Conservation (phyloP, 1,139 yeast genomes). For the Sugiyamaella novakii region DNA sequence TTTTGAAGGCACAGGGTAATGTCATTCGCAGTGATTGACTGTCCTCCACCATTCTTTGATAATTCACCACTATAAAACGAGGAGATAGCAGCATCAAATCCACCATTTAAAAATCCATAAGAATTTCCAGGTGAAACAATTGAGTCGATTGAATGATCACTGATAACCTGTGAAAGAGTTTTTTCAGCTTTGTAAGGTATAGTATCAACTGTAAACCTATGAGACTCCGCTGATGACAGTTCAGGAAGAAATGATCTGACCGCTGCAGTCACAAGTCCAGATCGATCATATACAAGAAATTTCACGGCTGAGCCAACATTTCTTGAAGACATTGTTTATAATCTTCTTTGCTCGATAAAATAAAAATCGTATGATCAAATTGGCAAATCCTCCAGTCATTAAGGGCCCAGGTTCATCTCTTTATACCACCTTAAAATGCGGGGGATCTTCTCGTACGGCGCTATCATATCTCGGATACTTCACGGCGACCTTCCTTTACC, state of each 20-base stretch:
- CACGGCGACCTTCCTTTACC: no score
- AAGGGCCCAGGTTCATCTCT: not conserved
- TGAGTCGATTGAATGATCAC: conserved; percentile 30
- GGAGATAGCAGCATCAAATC: conserved; percentile 51
- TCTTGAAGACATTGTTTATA: not conserved
- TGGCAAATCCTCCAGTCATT: not conserved
- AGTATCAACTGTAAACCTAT: conserved; percentile 17
- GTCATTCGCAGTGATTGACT: conserved; percentile 28
- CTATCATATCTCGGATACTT: not conserved
- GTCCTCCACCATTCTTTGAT: not conserved
- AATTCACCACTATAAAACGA: conserved; percentile 40
- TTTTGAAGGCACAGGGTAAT: conserved; percentile 31
- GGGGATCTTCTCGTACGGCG: conserved; percentile 1
- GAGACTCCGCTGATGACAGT: not conserved
- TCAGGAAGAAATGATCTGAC: conserved; percentile 12
- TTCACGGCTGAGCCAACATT: conserved; percentile 1
- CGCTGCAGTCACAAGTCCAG: conserved; percentile 6
- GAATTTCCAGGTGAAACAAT: conserved; percentile 59
- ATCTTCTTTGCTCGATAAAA: not conserved
- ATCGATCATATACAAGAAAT: conserved; percentile 19
- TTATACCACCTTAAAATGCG: conserved; percentile 29
- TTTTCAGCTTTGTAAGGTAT: conserved; percentile 19
- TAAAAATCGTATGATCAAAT: not conserved
- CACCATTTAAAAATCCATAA: conserved; percentile 54
- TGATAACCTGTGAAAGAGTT: conserved; percentile 22